Percentiles rank a stretch among this genome's conserved stretches.
These are phyloP conservation scores for Camelina neglecta DNA, from an alignment of 345 rosid genomes.

Conservation along the genomic window DNA sequence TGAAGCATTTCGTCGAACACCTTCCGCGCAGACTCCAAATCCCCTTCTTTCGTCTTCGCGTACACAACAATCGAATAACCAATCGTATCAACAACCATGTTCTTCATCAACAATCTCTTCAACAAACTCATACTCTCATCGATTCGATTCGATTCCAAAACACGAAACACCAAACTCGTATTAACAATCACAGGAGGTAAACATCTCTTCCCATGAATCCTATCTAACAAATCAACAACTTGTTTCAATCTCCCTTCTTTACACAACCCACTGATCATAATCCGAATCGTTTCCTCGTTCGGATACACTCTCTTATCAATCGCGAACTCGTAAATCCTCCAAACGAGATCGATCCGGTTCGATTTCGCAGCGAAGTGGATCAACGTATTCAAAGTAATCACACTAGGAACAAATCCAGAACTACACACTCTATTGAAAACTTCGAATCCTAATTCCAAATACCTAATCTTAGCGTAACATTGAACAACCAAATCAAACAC, in stretches of 20 bases:
- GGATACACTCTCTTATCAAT: conserved; percentile 57
- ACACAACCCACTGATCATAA: conserved; percentile 66
- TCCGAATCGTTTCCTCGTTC: conserved; percentile 52
- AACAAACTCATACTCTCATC: conserved; percentile 57
- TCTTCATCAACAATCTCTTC: conserved; percentile 74
- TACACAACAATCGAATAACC: conserved; percentile 69
- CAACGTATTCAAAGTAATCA: conserved; percentile 60
- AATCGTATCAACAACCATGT: conserved; percentile 66
- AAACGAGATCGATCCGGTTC: conserved; percentile 51
- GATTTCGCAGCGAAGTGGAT: conserved; percentile 66
- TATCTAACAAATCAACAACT: conserved; percentile 59
- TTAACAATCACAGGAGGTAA: conserved; percentile 67
- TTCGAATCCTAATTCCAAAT: conserved; percentile 62
- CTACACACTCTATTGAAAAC: conserved; percentile 55
- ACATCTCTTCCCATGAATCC: conserved; percentile 72
- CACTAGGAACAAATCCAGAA: conserved; percentile 58
- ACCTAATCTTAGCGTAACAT: conserved; percentile 66
- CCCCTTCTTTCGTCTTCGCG: conserved; percentile 51
- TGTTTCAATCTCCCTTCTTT: conserved; percentile 70
- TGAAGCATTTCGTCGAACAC: conserved; percentile 71
- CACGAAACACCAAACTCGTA: conserved; percentile 55
- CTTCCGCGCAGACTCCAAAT: conserved; percentile 55
- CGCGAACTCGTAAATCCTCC: conserved; percentile 77
- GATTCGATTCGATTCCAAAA: conserved; percentile 58
- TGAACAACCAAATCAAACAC: conserved; percentile 76